phyloP scores from a whole-genome alignment of 2,329 filamentous ascomycete genomes.

The Colletotrichum acutatum region DNA sequence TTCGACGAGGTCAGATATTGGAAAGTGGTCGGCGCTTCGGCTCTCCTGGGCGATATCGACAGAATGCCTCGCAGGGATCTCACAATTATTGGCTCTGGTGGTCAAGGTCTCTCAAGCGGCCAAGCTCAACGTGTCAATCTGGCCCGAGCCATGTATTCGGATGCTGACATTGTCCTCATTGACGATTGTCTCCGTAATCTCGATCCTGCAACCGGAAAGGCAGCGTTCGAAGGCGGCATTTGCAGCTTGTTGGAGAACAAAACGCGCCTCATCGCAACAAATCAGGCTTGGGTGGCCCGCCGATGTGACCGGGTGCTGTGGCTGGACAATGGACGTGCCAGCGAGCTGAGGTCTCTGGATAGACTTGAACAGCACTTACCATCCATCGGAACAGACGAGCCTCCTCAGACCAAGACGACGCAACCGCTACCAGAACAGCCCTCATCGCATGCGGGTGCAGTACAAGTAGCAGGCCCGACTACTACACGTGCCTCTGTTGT shows the following conservation, averaged over 20 bases:
- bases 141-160: conserved; percentile 72
- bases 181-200: conserved; percentile 1
- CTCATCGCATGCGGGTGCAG: neutral
- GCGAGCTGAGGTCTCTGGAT: neutral
- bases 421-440: neutral
- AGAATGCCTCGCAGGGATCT: neutral
- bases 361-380: neutral
- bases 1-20: neutral
- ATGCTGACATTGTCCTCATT: neutral
- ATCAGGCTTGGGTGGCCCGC: neutral
- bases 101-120: conserved; percentile 79
- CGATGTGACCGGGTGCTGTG: neutral
- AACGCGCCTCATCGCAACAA: neutral
- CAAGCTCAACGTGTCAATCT: conserved; percentile 86
- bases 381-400: neutral
- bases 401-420: neutral
- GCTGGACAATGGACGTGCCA: neutral
- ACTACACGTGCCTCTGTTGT: too few relatives aligned
- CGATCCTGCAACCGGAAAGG: neutral
- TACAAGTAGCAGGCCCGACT: too few relatives aligned
- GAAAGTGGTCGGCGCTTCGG: neutral
- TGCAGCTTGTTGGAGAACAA: neutral
- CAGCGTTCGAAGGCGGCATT: neutral
- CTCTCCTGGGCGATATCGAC: neutral
- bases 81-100: conserved; percentile 81